phyloP scores from a whole-genome alignment of 305 asterid genomes.

The Fraxinus latifolia region DNA sequence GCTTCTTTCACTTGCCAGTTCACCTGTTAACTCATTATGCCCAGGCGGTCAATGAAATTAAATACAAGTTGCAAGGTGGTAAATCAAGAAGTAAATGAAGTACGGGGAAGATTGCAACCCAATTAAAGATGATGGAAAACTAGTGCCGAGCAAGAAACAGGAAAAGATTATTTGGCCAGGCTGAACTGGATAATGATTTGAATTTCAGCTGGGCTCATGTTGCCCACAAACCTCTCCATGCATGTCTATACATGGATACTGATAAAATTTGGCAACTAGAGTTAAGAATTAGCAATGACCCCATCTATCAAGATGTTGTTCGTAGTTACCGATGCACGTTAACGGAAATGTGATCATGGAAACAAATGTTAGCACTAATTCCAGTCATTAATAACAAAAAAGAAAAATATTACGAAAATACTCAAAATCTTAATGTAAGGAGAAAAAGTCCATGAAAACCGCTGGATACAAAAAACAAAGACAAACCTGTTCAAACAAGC shows the following conservation, averaged over 20 bases:
- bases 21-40: not conserved
- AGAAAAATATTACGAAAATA: not conserved
- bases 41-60: not conserved
- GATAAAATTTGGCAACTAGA: not conserved
- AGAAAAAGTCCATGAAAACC: not conserved
- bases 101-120: not conserved
- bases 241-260: not conserved
- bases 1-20: not conserved
- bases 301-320: not conserved
- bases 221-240: not conserved
- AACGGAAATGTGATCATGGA: not conserved
- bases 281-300: not conserved
- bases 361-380: not conserved
- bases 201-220: not conserved
- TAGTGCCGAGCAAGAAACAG: not conserved
- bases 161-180: not conserved
- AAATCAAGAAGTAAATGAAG: not conserved
- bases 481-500: slow-evolving; percentile 51
- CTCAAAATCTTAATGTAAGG: not conserved
- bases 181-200: not conserved
- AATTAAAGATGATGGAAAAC: not conserved
- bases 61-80: not conserved
- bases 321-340: not conserved
- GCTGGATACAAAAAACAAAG: slow-evolving; percentile 3
- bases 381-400: not conserved